A percentile compares a stretch with the other conserved stretches of the same genome.
phyloP scores from a whole-genome alignment of 768 basidiomycete species.

The Neoboletus subvelutipes region DNA sequence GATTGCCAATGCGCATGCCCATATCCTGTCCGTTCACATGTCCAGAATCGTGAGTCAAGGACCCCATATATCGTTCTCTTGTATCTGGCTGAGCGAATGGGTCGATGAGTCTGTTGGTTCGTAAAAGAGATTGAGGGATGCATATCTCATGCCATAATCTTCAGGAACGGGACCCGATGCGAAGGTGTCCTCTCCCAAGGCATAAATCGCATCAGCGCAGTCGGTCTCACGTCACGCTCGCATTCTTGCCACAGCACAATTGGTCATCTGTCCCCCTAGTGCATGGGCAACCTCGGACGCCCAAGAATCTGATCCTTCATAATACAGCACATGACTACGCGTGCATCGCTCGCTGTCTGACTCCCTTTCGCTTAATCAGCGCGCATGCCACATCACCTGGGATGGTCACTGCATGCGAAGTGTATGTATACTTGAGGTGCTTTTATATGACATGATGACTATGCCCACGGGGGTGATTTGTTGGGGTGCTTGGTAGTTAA shows the following conservation, averaged over 20 bases:
- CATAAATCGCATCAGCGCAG: too few relatives aligned
- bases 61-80: too few relatives aligned
- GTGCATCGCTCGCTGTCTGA: too few relatives aligned
- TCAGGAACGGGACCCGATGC: background rate
- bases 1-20: background rate
- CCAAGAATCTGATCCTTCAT: background rate
- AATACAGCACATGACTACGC: background rate
- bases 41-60: too few relatives aligned
- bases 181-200: background rate
- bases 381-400: too few relatives aligned
- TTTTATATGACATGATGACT: background rate
- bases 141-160: background rate
- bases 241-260: too few relatives aligned
- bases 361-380: background rate
- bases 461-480: too few relatives aligned
- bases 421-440: background rate
- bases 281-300: background rate
- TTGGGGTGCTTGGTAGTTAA: too few relatives aligned
- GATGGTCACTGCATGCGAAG: background rate
- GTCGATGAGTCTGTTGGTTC: background rate
- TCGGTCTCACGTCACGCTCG: too few relatives aligned
- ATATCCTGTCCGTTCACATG: background rate
- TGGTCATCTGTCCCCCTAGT: background rate
- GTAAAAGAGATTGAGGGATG: too few relatives aligned
- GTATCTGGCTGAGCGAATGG: background rate